Evolutionary conservation across 306 rosid species (phyloP).

Genomic region (Sindora glabra): DNA sequence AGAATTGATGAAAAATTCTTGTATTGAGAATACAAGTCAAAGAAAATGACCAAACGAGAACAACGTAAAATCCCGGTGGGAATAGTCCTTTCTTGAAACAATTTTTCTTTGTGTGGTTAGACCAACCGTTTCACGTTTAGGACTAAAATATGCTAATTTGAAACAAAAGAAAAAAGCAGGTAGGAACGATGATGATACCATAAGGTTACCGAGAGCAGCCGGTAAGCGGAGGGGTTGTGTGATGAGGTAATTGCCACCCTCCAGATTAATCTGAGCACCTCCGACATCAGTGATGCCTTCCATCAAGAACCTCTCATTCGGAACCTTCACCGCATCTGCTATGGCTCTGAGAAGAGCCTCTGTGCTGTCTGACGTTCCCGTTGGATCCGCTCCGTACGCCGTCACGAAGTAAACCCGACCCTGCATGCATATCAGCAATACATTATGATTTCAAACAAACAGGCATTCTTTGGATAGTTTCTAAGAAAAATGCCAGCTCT

Average conservation of each 20-base stretch:
- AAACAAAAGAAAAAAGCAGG: too few relatives aligned
- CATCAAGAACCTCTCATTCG: slow-evolving; percentile 38
- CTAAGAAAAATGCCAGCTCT: neutral
- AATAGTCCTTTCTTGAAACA: too few relatives aligned
- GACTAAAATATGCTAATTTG: slow-evolving; percentile 9
- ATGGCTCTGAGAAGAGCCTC: slow-evolving; percentile 56
- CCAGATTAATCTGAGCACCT: slow-evolving; percentile 59
- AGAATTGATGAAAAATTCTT: neutral
- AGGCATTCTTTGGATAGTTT: slow-evolving; percentile 10
- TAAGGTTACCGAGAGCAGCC: slow-evolving; percentile 50
- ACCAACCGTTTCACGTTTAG: slow-evolving; percentile 11
- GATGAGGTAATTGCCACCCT: slow-evolving; percentile 72
- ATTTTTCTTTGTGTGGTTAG: slow-evolving; percentile 13
- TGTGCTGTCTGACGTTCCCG: slow-evolving; percentile 68
- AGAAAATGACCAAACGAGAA: too few relatives aligned
- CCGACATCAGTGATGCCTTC: slow-evolving; percentile 64
- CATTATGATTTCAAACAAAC: too few relatives aligned
- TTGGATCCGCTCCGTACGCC: slow-evolving; percentile 81
- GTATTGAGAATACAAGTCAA: neutral
- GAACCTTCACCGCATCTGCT: slow-evolving; percentile 42
- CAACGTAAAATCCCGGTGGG: neutral
- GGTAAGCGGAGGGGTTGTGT: slow-evolving; percentile 53
- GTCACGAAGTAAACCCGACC: slow-evolving; percentile 55
- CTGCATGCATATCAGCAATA: too few relatives aligned
- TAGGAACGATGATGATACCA: slow-evolving; percentile 60